Base-by-base conservation (phyloP, 805 yeast species). In the Metschnikowia shivogae region DNA sequence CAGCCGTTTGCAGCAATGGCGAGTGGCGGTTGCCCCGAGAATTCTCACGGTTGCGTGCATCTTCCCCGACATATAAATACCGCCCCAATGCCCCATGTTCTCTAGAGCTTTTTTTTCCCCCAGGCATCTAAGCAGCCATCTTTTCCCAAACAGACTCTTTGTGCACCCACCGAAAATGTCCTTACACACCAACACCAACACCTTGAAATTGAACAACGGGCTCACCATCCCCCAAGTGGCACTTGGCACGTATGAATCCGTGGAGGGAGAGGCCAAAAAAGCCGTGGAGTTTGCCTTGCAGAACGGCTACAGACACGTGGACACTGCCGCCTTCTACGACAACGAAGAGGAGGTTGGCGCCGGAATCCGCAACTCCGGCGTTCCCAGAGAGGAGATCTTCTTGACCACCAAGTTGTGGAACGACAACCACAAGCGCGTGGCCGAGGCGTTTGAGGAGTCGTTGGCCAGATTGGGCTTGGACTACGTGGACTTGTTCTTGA, bases 241-340 rank as follows among this genome's bases (percentile, higher is more conserved):
- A 3, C 74, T 85, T 41, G 93, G 95, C 37, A 84, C 93, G 28
- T 86, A 87, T 84, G 67, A 67, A 60, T 78, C 84, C 29, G 61
- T 77, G 19, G 74, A 71, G 13, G 77, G 74, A 28, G 80, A 74
- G 12, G 87, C 80, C 31, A 68, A 70, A 56, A 65, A 70, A 24
- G 77, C 92, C 31, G 87, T 82, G 37, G 61, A 67, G 39, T 58
- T 72, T 29, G 95, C 95, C 7, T 60, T 83, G 47, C 64, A 82
- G 52, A 71, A 72, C 39, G 92, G 92, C 27, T 84, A 84, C 68
- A 75, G 80, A 53, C 95, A 86, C 62, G 82, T 87, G 52, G 95
- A 86, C 63, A 79, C 88, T 19, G 93, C 95, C 28, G 78, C 81
- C 33, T 72, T 74, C 39, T 86, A 86, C 65, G 77, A 77, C 2